These are phyloP conservation scores for Hyaloscypha bicolor DNA, from an alignment of 495 filamentous ascomycete species.

Conservation along the genomic window DNA sequence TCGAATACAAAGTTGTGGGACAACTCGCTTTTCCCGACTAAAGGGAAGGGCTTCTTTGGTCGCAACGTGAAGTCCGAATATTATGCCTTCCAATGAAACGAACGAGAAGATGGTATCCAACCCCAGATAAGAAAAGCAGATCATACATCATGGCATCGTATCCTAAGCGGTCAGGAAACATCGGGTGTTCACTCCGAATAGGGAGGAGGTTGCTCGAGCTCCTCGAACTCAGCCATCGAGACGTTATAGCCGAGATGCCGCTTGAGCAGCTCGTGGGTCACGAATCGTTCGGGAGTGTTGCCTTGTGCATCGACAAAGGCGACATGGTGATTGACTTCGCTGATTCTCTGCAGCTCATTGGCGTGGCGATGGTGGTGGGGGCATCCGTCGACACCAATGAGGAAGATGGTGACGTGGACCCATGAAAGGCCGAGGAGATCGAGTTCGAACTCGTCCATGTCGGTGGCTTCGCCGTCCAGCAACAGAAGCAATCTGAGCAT, in stretches of 20 bases:
- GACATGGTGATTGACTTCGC: slow-evolving; percentile 49
- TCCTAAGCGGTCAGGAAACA: too few species aligned
- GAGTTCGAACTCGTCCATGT: slow-evolving; percentile 55
- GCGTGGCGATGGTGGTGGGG: slow-evolving; percentile 52
- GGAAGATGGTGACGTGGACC: slow-evolving; percentile 52
- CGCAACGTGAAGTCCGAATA: too few species aligned
- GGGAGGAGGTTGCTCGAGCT: slow-evolving; percentile 31
- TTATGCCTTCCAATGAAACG: too few species aligned
- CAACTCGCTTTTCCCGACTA: too few species aligned
- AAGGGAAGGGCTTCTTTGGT: too few species aligned
- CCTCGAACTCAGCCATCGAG: slow-evolving; percentile 45
- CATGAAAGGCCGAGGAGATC: slow-evolving; percentile 48
- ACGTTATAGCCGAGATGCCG: slow-evolving; percentile 49
- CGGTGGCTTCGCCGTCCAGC: slow-evolving; percentile 48
- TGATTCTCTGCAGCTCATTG: slow-evolving; percentile 49
- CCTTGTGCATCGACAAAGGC: slow-evolving; percentile 54
- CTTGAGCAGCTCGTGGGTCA: slow-evolving; percentile 52
- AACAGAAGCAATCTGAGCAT: slow-evolving; percentile 47
- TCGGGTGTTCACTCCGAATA: slow-evolving; percentile 17
- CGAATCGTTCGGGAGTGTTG: slow-evolving; percentile 47
- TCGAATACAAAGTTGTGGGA: too few species aligned
- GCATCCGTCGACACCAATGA: slow-evolving; percentile 52
- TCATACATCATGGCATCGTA: too few species aligned
- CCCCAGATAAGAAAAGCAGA: too few species aligned
- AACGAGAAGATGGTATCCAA: too few species aligned